Evolutionary conservation across 768 basidiomycete genomes (phyloP).

Genomic region (Pseudohyphozyma bogoriensis): DNA sequence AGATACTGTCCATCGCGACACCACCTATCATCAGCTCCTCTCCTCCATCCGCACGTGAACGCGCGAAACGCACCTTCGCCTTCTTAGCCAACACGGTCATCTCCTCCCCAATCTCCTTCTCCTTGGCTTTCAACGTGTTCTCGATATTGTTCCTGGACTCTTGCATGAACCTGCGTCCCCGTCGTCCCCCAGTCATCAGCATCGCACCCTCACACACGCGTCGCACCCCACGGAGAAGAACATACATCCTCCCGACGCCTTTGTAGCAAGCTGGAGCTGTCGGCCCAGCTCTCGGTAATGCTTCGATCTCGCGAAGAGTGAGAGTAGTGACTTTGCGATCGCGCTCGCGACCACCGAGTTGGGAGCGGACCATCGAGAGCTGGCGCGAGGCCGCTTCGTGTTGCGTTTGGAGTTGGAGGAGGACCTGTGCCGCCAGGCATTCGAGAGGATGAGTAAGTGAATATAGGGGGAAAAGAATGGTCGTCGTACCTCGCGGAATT

Average conservation of each 20-base stretch:
- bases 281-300: slow-evolving; percentile 9
- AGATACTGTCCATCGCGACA: slow-evolving; percentile 10
- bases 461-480: not conserved
- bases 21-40: no score
- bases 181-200: not conserved
- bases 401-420: slow-evolving; percentile 23
- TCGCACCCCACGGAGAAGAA: not conserved
- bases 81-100: slow-evolving; percentile 19
- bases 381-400: slow-evolving; percentile 15
- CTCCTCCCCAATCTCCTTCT: slow-evolving; percentile 15
- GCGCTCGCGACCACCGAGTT: slow-evolving; percentile 12
- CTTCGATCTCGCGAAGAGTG: slow-evolving; percentile 26
- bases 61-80: slow-evolving; percentile 12
- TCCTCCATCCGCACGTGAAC: no score
- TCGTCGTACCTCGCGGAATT: no score
- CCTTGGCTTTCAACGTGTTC: slow-evolving; percentile 17
- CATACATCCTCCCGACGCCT: slow-evolving; percentile 26
- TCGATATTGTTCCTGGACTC: slow-evolving; percentile 27
- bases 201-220: not conserved
- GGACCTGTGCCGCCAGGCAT: slow-evolving; percentile 15
- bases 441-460: not conserved
- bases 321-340: slow-evolving; percentile 21
- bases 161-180: slow-evolving; percentile 22
- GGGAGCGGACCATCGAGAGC: slow-evolving; percentile 10
- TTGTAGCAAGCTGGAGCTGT: slow-evolving; percentile 13